Conservation (phyloP, 495 filamentous ascomycete genomes). For the Tuber umbilicatum region DNA sequence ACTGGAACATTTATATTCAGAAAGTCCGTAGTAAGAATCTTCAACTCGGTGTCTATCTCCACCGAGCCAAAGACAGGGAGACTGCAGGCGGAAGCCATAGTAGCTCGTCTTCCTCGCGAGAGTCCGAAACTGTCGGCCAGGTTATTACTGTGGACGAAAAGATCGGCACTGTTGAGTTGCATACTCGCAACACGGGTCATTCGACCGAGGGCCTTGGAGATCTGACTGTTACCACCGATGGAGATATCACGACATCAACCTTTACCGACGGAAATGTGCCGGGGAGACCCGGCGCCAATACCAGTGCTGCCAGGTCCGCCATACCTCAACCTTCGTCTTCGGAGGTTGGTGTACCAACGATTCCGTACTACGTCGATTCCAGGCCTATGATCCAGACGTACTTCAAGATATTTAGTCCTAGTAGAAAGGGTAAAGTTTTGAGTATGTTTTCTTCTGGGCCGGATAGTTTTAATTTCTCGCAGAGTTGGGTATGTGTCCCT, state of each 20-base stretch:
- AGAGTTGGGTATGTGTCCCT: conserved; percentile 47
- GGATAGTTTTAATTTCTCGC: conserved; percentile 57
- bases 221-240: conserved; percentile 34
- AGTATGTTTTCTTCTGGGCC: conserved; percentile 55
- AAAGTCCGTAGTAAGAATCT: conserved; percentile 53
- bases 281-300: conserved; percentile 31
- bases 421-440: conserved; percentile 53
- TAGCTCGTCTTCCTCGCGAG: background rate
- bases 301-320: conserved; percentile 24
- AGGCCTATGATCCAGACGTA: conserved; percentile 57
- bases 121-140: conserved; percentile 21
- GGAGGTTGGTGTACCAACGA: conserved; percentile 41
- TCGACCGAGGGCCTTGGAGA: conserved; percentile 27
- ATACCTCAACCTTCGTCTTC: background rate
- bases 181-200: conserved; percentile 17
- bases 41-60: conserved; percentile 56
- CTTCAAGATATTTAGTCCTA: conserved; percentile 58
- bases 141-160: conserved; percentile 32
- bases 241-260: conserved; percentile 18
- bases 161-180: conserved; percentile 2
- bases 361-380: conserved; percentile 52
- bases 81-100: conserved; percentile 38
- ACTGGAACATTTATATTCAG: conserved; percentile 61
- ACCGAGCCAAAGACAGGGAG: conserved; percentile 55
- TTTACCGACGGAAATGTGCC: conserved; percentile 20